Evolutionary conservation across 164 flowering plant species (phyloP), one percentile per base, ranked within the genome.

Genomic region (Tetracentron sinense): DNA sequence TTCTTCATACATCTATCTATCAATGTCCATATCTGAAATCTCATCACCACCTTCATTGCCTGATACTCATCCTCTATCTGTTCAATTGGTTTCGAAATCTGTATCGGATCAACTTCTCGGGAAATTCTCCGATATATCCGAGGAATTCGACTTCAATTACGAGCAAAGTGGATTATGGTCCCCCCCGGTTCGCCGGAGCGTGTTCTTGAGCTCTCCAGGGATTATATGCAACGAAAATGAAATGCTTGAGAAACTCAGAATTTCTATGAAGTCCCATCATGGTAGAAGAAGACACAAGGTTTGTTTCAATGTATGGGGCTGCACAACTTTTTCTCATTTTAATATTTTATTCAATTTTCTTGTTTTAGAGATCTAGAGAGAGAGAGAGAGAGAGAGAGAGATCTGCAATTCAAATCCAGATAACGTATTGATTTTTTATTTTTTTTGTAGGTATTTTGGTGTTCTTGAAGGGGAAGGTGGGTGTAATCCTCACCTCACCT

Each of bases 111-210:
- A 70, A 20, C 85, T 91, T 8, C 85, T 91, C 2, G 61, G 73
- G 1, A 91, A 91, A 64, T 91, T 83, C 74, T 75, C 74, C 10
- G 97, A 91, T 66, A 69, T 64, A 7, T 72, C 81, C 11, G 86
- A n/a, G n/a, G n/a, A 87, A 57, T 84, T 74, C 69, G 82, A 77
- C 42, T 87, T 87, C 42, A 85, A 83, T 52, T 85, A 89, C 63
- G 82, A 78, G 56, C 71, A 76, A 56, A 91, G 97, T 53, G 83
- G 84, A 8, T 27, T 89, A 55, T 91, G 97, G 97, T 91, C 96
- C 30, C 97, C 97, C 14, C 86, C 85, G 4, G 61, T 84, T n/a
- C 68, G 31, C 49, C 75, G 90, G 1, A 69, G 53, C 4, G 85
- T 62, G 42, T 85, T 80, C 77, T 42, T 87, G 50, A 78, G 69